These are phyloP conservation scores for Hypoxylon sp. DNA, from an alignment of 2,329 filamentous ascomycete genomes.

Conservation along the genomic window DNA sequence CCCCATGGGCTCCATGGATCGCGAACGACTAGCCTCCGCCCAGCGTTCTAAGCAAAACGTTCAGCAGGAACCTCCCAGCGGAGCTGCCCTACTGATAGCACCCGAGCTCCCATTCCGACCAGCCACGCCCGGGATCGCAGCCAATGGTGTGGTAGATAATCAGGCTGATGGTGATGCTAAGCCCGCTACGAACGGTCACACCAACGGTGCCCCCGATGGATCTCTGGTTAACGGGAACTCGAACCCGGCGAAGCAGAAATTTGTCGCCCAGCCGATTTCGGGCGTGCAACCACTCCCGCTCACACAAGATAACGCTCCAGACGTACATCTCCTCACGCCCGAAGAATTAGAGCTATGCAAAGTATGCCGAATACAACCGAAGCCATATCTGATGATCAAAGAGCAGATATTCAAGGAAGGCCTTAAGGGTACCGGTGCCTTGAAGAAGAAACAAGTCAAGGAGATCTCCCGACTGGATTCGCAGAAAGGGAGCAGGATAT, in stretches of 20 bases:
- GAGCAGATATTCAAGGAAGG: slow-evolving; percentile 91
- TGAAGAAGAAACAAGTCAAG: slow-evolving; percentile 94
- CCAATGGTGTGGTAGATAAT: slow-evolving; percentile 36
- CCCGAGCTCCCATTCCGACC: slow-evolving; percentile 76
- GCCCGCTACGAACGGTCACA: slow-evolving; percentile 56
- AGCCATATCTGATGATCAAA: slow-evolving; percentile 95
- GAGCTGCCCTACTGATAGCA: slow-evolving; percentile 78
- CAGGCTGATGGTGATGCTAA: slow-evolving; percentile 37
- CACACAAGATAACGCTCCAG: slow-evolving; percentile 78
- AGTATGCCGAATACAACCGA: slow-evolving; percentile 84
- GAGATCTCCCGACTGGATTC: slow-evolving; percentile 85
- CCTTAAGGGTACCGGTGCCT: slow-evolving; percentile 82
- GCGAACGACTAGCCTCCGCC: slow-evolving; percentile 75
- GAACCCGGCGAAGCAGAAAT: slow-evolving; percentile 59
- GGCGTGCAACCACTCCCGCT: slow-evolving; percentile 72
- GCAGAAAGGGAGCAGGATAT: slow-evolving; percentile 84
- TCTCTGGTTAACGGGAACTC: slow-evolving; percentile 53
- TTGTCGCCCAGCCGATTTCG: slow-evolving; percentile 64
- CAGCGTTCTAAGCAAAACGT: slow-evolving; percentile 74
- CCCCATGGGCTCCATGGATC: slow-evolving; percentile 84
- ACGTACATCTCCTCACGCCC: slow-evolving; percentile 83
- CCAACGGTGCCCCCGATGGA: slow-evolving; percentile 59
- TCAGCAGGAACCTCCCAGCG: slow-evolving; percentile 74
- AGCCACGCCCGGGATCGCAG: slow-evolving; percentile 43
- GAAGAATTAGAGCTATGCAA: slow-evolving; percentile 90